Evolutionary conservation across 768 basidiomycete species (phyloP).

Genomic region (Mycena albidolilacea): DNA sequence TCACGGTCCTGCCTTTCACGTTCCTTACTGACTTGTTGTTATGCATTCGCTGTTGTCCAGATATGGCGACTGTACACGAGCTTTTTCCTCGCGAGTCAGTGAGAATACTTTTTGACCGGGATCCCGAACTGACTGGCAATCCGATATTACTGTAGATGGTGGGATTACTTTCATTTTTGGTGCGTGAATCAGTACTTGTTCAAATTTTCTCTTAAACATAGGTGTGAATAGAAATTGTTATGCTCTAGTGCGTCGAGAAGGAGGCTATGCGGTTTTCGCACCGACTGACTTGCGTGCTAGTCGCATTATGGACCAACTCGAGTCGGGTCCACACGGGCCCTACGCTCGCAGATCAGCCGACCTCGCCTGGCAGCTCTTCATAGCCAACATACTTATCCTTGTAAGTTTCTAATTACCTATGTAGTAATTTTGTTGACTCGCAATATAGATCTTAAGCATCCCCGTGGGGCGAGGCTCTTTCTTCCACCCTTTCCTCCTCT

Average conservation of each 20-base stretch:
- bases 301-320: slow-evolving; percentile 75
- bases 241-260: slow-evolving; percentile 68
- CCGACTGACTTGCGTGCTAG: slow-evolving; percentile 51
- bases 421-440: background rate
- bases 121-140: background rate
- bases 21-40: too few species aligned
- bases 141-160: slow-evolving; percentile 46
- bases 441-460: slow-evolving; percentile 62
- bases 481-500: slow-evolving; percentile 75
- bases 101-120: background rate
- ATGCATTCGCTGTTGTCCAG: slow-evolving; percentile 49
- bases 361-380: slow-evolving; percentile 80
- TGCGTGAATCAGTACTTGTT: background rate
- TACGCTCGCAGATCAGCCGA: slow-evolving; percentile 77
- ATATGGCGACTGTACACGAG: slow-evolving; percentile 82
- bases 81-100: slow-evolving; percentile 79
- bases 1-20: too few species aligned
- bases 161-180: slow-evolving; percentile 74
- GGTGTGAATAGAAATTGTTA: slow-evolving; percentile 58
- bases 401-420: slow-evolving; percentile 57
- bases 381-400: slow-evolving; percentile 69
- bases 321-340: slow-evolving; percentile 58
- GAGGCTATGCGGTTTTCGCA: background rate
- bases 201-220: background rate
- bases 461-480: slow-evolving; percentile 73